These are phyloP conservation scores for Amanita brunnescens DNA, from an alignment of 768 basidiomycete genomes.

Conservation along the genomic window DNA sequence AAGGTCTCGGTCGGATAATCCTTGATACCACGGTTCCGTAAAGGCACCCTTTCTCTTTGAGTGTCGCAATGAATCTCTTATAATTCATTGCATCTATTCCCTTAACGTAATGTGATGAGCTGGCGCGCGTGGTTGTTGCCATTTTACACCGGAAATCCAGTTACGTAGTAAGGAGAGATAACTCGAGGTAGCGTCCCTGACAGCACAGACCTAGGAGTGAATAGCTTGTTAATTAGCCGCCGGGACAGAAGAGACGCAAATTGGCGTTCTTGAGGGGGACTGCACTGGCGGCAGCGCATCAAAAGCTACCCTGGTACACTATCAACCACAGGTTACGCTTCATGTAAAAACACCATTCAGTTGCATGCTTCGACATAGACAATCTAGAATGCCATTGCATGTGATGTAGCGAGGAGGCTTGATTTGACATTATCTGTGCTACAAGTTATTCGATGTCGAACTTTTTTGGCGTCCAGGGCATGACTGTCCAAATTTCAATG, in stretches of 20 bases:
- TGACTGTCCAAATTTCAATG: not conserved
- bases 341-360: not conserved
- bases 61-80: not conserved
- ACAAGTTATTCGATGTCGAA: not conserved
- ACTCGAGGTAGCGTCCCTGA: conserved; percentile 5
- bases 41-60: not conserved
- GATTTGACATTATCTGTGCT: not conserved
- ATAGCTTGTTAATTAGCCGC: conserved; percentile 1
- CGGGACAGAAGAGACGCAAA: not conserved
- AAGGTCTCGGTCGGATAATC: not conserved
- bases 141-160: not conserved
- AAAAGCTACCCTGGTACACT: conserved; percentile 2
- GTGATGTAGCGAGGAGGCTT: no score
- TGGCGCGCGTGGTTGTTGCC: not conserved
- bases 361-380: not conserved
- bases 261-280: not conserved
- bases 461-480: not conserved
- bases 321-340: conserved; percentile 7
- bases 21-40: not conserved
- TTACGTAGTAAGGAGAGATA: not conserved
- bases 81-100: not conserved
- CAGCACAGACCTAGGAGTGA: not conserved
- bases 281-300: not conserved
- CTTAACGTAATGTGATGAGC: not conserved
- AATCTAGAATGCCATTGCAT: not conserved